Evolutionary conservation across 768 basidiomycete genomes (phyloP), one percentile per base, ranked within the genome.

Genomic region (Trametes gibbosa): DNA sequence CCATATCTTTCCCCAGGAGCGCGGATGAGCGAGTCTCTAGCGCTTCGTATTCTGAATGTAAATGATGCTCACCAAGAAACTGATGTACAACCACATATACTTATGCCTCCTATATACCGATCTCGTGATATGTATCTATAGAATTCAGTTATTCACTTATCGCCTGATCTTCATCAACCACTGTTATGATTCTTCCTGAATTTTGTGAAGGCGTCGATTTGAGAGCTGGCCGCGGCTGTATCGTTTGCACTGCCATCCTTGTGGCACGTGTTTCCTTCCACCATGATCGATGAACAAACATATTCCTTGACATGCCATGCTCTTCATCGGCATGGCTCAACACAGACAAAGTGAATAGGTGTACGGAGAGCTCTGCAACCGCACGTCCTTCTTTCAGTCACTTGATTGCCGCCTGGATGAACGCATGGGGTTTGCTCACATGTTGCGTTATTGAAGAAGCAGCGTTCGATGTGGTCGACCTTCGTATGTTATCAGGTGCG

Each of bases 341-440:
- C 41, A 19, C 41, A 42, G 17, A 21, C 17, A 19, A 19, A 42
- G 21, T 21, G 17, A 42, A 16, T 21, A 7, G 17, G 8, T 42
- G 21, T n/a, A n/a, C 17, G 8, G 21, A 42, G 17, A n/a, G 24
- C 27, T 49, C 29, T 49, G 48, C 32, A 32, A 17, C 32, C n/a
- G 32, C n/a, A 49, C 25, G 13, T 46, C 29, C 19, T 17, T 29
- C 29, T 54, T 27, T 24, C 13, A 23, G 19, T 3, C n/a, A 9
- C 19, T 42, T 61, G 59, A 61, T 61, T 46, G 59, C 59, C 59
- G 59, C 59, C 54, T 35, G 13, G 39, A 29, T 37, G 59, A 47
- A 27, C 60, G 60, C 55, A 57, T 62, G 60, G 55, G 43, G 27
- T 19, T 46, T 37, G 55, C 51, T 62, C 60, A 62, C 60, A 62